phyloP scores from a whole-genome alignment of 805 yeast species.

The Kurtzmaniella cleridarum region DNA sequence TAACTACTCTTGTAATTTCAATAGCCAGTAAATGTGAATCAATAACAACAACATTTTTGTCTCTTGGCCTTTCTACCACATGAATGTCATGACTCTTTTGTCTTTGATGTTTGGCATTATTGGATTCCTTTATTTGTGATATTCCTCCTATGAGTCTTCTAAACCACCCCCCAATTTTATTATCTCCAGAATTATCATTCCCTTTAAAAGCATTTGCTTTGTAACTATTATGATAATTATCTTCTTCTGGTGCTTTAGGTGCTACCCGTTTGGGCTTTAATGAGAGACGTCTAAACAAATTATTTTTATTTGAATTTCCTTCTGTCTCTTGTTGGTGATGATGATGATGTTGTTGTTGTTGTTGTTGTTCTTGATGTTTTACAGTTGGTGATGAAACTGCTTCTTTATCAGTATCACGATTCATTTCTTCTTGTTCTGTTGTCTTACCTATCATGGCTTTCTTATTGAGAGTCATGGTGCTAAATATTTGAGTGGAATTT shows the following conservation, averaged over 20 bases:
- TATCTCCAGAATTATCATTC: slow-evolving; percentile 19
- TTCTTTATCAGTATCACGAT: background rate
- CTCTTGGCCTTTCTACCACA: slow-evolving; percentile 3
- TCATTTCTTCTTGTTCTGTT: background rate
- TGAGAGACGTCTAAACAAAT: slow-evolving; percentile 21
- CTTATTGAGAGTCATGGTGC: slow-evolving; percentile 14
- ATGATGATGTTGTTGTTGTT: too few relatives aligned
- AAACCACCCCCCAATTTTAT: slow-evolving; percentile 27
- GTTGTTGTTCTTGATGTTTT: background rate
- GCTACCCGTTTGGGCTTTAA: slow-evolving; percentile 36
- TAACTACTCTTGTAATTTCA: slow-evolving; percentile 29
- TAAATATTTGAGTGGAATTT: slow-evolving; percentile 28
- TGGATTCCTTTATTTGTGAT: background rate
- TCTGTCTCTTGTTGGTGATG: background rate
- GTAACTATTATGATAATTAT: too few relatives aligned
- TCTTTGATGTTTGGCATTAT: slow-evolving; percentile 1
- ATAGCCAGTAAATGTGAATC: slow-evolving; percentile 26
- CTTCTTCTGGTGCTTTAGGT: slow-evolving; percentile 28
- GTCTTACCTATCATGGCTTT: background rate
- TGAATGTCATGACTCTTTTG: slow-evolving; percentile 2
- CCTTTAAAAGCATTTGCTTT: slow-evolving; percentile 30
- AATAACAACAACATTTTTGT: slow-evolving; percentile 24
- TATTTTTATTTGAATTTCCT: background rate
- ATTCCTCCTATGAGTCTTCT: slow-evolving; percentile 25
- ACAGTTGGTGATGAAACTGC: background rate